A percentile compares a stretch with the other conserved stretches of the same genome.
Evolutionary conservation across 164 flowering plant species (phyloP).

Genomic region (Stephania yunnanensis): DNA sequence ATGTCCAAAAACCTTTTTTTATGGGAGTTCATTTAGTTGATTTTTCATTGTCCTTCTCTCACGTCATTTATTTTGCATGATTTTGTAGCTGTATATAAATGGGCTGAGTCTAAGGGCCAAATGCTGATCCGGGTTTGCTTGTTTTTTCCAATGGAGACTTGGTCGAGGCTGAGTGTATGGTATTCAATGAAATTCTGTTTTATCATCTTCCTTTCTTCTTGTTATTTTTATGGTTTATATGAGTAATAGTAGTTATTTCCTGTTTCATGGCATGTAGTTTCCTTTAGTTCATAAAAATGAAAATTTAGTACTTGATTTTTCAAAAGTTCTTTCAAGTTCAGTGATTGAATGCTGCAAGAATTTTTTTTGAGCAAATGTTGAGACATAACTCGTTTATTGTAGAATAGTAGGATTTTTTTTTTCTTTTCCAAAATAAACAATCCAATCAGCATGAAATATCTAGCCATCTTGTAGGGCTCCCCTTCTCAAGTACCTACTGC

Average conservation of each 20-base stretch:
- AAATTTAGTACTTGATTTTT: neutral
- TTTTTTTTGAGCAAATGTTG: neutral
- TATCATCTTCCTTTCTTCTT: neutral
- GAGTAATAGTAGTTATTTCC: neutral
- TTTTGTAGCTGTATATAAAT: constrained; percentile 68
- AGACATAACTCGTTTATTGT: neutral
- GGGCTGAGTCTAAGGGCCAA: constrained; percentile 66
- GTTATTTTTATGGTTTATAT: neutral
- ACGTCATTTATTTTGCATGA: constrained; percentile 1
- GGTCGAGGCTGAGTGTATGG: constrained; percentile 72
- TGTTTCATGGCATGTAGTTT: neutral
- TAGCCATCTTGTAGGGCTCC: neutral
- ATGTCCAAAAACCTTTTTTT: neutral
- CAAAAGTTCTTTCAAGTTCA: neutral
- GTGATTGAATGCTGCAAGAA: neutral
- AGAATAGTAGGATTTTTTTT: neutral
- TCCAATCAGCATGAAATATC: neutral
- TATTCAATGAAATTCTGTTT: constrained; percentile 1
- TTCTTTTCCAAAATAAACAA: neutral
- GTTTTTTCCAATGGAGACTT: constrained; percentile 87
- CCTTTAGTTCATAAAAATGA: neutral
- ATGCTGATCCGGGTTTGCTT: constrained; percentile 82
- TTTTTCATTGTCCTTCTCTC: constrained; percentile 3
- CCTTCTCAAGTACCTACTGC: too few species aligned
- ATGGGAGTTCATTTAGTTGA: neutral